These are phyloP conservation scores for Solanum ossicruentum DNA, from an alignment of 257 asterid genomes.

Conservation along the genomic window DNA sequence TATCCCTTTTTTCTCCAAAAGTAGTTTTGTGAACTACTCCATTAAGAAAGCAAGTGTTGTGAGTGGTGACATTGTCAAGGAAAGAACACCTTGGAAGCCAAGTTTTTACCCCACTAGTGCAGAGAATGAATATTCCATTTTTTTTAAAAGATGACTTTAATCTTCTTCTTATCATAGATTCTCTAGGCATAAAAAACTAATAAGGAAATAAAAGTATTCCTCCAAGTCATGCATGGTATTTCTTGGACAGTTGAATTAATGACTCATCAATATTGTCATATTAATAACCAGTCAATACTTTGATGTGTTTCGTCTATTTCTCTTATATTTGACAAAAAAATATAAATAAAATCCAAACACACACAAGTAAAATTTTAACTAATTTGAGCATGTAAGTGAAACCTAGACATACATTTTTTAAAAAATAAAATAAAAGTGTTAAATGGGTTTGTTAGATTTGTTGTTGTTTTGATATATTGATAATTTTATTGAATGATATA, in stretches of 20 bases:
- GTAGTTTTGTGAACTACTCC: not conserved
- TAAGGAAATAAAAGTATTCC: not conserved
- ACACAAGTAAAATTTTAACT: too few species aligned
- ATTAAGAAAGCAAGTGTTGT: not conserved
- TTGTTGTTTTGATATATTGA: too few species aligned
- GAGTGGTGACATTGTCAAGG: not conserved
- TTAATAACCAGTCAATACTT: not conserved
- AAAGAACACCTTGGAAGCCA: slow-evolving; percentile 9
- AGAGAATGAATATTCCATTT: not conserved
- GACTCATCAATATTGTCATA: not conserved
- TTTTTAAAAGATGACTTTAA: not conserved
- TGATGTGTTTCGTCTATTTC: not conserved
- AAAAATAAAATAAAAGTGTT: too few species aligned
- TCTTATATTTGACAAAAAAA: not conserved
- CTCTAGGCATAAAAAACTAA: not conserved
- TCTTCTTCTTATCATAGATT: not conserved
- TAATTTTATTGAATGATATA: too few species aligned
- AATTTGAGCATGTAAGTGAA: too few species aligned
- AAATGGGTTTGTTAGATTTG: too few species aligned
- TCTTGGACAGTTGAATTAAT: not conserved
- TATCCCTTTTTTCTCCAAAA: not conserved
- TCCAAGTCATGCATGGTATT: not conserved
- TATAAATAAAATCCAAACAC: too few species aligned
- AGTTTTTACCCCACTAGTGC: not conserved
- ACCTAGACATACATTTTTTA: too few species aligned